Conservation (phyloP, 2,329 filamentous ascomycete genomes). For the Ophiocordyceps camponoti-leonardi region DNA sequence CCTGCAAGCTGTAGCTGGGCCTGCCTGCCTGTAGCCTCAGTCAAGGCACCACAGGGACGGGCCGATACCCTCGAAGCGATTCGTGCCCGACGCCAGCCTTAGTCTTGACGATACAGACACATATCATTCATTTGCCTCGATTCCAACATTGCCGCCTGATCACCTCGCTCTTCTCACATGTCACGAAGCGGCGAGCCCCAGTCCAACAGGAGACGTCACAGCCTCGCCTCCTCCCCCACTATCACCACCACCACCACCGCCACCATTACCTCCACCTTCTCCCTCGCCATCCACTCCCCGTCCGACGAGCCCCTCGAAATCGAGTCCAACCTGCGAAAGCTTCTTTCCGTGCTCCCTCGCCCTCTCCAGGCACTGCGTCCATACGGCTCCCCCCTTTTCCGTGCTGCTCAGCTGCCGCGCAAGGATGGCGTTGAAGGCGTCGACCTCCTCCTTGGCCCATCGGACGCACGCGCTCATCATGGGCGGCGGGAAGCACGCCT, state of each 20-base stretch:
- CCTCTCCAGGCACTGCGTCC: constrained; percentile 67
- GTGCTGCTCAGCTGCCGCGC: constrained; percentile 76
- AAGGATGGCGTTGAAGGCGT: constrained; percentile 74
- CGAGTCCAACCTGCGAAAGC: constrained; percentile 70
- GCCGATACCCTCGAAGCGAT: not conserved
- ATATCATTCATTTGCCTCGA: not conserved
- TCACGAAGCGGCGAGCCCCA: constrained; percentile 11
- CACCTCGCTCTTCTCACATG: not conserved
- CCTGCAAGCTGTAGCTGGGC: too few species aligned
- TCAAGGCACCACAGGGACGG: too few species aligned
- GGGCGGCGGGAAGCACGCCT: constrained; percentile 65
- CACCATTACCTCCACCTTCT: not conserved
- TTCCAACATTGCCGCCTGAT: not conserved
- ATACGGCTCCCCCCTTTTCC: constrained; percentile 56
- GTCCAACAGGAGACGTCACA: constrained; percentile 6
- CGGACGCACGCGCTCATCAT: constrained; percentile 93
- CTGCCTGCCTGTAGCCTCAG: too few species aligned
- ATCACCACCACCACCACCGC: too few species aligned
- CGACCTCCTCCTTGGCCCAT: constrained; percentile 93
- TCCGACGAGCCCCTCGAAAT: constrained; percentile 73
- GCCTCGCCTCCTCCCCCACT: constrained; percentile 7
- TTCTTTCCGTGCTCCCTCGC: constrained; percentile 67
- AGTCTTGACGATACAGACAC: too few species aligned
- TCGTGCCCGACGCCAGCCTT: not conserved
- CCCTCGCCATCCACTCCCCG: constrained; percentile 24